Evolutionary conservation across 257 asterid genomes (phyloP).

Genomic region (Scutellaria minor): DNA sequence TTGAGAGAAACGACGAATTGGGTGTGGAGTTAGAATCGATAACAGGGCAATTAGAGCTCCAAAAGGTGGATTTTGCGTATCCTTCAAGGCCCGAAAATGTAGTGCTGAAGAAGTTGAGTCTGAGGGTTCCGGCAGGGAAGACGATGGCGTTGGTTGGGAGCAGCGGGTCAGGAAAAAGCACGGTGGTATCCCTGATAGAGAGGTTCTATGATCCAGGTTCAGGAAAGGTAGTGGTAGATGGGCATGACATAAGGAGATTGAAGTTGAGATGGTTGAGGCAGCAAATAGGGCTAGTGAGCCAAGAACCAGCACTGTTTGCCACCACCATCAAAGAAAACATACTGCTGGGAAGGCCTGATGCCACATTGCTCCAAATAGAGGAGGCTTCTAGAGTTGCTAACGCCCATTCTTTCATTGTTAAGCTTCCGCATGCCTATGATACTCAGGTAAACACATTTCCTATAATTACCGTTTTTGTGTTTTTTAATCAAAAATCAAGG

Average conservation of each 20-base stretch:
- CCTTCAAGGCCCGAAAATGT: constrained; percentile 79
- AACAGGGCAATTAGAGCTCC: constrained; percentile 77
- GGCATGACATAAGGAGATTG: constrained; percentile 70
- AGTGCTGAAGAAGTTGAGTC: constrained; percentile 63
- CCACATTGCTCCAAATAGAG: constrained; percentile 63
- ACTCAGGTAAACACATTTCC: too few relatives aligned
- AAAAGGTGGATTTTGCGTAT: constrained; percentile 66
- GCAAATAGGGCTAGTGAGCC: constrained; percentile 93
- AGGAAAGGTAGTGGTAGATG: constrained; percentile 79
- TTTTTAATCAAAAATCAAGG: too few relatives aligned
- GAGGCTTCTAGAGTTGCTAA: constrained; percentile 91
- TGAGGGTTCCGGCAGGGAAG: constrained; percentile 78
- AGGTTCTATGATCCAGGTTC: constrained; percentile 89
- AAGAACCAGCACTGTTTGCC: constrained; percentile 90
- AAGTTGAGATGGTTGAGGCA: constrained; percentile 81
- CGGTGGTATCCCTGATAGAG: constrained; percentile 90
- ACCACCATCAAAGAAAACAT: constrained; percentile 86
- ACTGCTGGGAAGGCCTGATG: constrained; percentile 74
- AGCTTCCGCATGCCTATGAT: constrained; percentile 83
- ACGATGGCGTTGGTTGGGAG: constrained; percentile 90
- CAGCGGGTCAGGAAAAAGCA: constrained; percentile 94
- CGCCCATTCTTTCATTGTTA: constrained; percentile 77
- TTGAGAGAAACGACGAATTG: constrained; percentile 54
- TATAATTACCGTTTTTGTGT: too few relatives aligned
- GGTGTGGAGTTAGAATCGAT: constrained; percentile 74